Evolutionary conservation across 495 filamentous ascomycete genomes (phyloP), one percentile per base, ranked within the genome.

Genomic region (Lasiosphaeria ovina): DNA sequence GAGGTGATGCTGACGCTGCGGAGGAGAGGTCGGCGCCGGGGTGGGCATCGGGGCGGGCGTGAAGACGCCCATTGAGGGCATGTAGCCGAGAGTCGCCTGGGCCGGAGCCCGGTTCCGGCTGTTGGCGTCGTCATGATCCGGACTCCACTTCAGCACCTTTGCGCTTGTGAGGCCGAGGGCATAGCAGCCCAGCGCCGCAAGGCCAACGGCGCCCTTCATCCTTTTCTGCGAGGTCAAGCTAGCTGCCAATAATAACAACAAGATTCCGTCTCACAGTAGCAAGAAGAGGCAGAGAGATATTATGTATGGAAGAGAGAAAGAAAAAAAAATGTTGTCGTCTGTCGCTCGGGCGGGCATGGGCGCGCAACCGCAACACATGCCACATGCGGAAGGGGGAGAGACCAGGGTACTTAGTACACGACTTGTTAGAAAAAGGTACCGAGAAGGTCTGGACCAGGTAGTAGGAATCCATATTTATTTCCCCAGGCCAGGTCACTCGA

Each of bases 121-220:
- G 24, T 24, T 24, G 24, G 24, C 24, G 24, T 24, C 24, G 12
- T 62, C 32, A 10, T 60, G 16, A 16, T 65, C 52, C 34, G 59
- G 49, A 32, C 58, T 57, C 68, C 68, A 68, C 47, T 62, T 66
- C 24, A 63, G 40, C 14, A 58, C 51, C 42, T 68, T 67, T 38
- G 64, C 59, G 33, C 62, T 57, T 11, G 36, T 63, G 10, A 62
- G 31, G 31, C 63, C 58, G 10, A 70, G 38, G 52, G 51, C 62
- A 44, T 24, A 24, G 24, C 60, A 63, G 57, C 61, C 61, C 31
- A 58, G 14, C 32, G 61, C 59, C 4, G 49, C 67, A 35, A 65
- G 32, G 45, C 63, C 60, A 10, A 68, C 44, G 54, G 48, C 59
- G 49, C 40, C 47, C 51, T 61, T 65, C 62, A 68, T 68, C 1